Evolutionary conservation across 2,329 filamentous ascomycete genomes (phyloP), one percentile per base, ranked within the genome.

Genomic region (Hymenoscyphus salicellus): DNA sequence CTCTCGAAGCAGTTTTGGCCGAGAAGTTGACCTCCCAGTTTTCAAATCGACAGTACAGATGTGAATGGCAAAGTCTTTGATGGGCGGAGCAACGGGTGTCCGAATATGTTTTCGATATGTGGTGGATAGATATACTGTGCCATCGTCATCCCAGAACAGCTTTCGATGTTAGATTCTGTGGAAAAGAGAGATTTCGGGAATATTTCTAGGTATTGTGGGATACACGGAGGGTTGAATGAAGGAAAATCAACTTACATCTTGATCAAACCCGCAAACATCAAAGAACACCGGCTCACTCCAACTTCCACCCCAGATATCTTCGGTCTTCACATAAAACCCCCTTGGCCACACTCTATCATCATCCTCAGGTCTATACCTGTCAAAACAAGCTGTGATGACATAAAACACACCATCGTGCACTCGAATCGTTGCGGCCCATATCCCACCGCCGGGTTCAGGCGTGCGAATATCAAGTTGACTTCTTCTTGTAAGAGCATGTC

Each of bases 221-320:
- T 46, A 20, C 17, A 23, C 8, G 5, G 17, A 46, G n/a, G 8
- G 3, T 46, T 10, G n/a, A 17, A 20, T 10, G 4, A 16, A 30
- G 5, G 20, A 86, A 86, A 0, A 67, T 10, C 86, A 86, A 58
- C 65, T 59, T 38, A 65, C 65, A 57, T 68, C 66, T 41, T 65
- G 86, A 70, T 89, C 86, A 70, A 89, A 88, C 1, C 85, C 85
- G 0, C 84, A 86, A 0, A 82, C 83, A 72, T 87, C 88, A 72
- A 81, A 78, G 69, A 84, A 85, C 7, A 84, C 73, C 0, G 85
- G 85, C 60, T 88, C 85, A 0, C 84, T 85, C 86, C 86, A 88
- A 0, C 84, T 84, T 0, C 84, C 85, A 32, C 83, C 79, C 17
- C 77, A 71, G 0, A 80, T 76, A 82, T 85, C 78, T 11, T 78